Conservation (phyloP, 2,329 filamentous ascomycete species). For the Lecanoromycetidae sp. region DNA sequence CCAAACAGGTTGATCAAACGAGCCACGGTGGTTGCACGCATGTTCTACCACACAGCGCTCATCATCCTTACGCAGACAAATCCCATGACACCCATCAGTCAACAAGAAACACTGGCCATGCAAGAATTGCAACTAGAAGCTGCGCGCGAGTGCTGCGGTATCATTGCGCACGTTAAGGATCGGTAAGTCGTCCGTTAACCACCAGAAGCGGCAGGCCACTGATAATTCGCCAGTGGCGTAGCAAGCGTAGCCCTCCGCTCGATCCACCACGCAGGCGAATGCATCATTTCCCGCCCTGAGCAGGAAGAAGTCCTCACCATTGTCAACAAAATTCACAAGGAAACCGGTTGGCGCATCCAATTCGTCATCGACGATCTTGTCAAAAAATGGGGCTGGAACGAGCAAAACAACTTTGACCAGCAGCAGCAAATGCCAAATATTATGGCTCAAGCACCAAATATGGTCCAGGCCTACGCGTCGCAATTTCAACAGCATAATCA, state of each 20-base stretch:
- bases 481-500: slow-evolving; percentile 12
- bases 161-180: slow-evolving; percentile 74
- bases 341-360: slow-evolving; percentile 67
- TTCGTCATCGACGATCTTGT: slow-evolving; percentile 63
- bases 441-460: slow-evolving; percentile 14
- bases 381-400: slow-evolving; percentile 64
- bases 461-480: slow-evolving; percentile 7
- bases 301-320: slow-evolving; percentile 72
- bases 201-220: not conserved
- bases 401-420: slow-evolving; percentile 29
- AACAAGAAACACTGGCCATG: slow-evolving; percentile 49
- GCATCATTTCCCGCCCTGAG: slow-evolving; percentile 54
- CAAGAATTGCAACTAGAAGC: slow-evolving; percentile 58
- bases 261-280: slow-evolving; percentile 63
- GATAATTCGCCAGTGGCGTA: slow-evolving; percentile 44
- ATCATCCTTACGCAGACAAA: slow-evolving; percentile 70
- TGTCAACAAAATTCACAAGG: slow-evolving; percentile 59
- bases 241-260: slow-evolving; percentile 68
- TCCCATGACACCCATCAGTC: slow-evolving; percentile 50
- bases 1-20: slow-evolving; percentile 62
- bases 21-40: slow-evolving; percentile 63
- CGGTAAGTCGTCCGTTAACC: slow-evolving; percentile 30
- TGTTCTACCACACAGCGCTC: slow-evolving; percentile 83
- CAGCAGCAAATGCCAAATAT: slow-evolving; percentile 23
- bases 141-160: slow-evolving; percentile 76